Base-by-base conservation (phyloP, 768 basidiomycete genomes). In the Kondoa malvinella region DNA sequence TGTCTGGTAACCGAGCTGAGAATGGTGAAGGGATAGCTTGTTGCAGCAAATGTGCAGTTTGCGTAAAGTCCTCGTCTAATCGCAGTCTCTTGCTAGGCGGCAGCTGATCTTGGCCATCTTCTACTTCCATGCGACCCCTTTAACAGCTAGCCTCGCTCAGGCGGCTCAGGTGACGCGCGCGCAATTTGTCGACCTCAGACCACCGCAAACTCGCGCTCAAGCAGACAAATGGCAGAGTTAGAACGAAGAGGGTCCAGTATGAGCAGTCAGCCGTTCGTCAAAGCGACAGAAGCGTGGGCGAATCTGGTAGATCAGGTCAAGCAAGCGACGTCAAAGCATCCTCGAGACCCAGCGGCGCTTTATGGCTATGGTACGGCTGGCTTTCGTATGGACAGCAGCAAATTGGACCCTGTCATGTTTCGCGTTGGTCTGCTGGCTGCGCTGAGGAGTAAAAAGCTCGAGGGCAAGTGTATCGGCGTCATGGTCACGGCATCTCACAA, bases 401-500 rank as follows among this genome's bases (percentile, higher is more conserved):
- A 73, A 25, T 82, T 97, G 31, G 90, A 92, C 74, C 87, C 87
- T 12, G 91, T 94, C n/a, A 81, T 99, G 71, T 96, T 95, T 80
- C 84, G 92, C 72, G 87, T 94, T 16, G 95, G 90, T 14, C 78
- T 97, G 56, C 80, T 99, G 21, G 95, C 95, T 58, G 88, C 83
- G 3, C 81, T 99, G 63, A 80, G 95, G 68, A 96, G 92, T 79
- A 95, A 87, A 80, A 86, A 84, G 71, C 81, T 92, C n/a, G 86
- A 87, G 75, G 91, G 95, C 30, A 87, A 86, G 76, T 86, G 86
- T 29, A 87, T 99, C 73, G 95, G 95, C 17, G 89, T 97, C 26
- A 97, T 99, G 95, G 86, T 99, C 76, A 99, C 95, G 40, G 95
- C 95, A 1, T 94, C 91, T n/a, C 95, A 99, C 78, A 99, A 99